Evolutionary conservation across 2,329 filamentous ascomycete species (phyloP).

Genomic region (Verticillium albo-atrum): DNA sequence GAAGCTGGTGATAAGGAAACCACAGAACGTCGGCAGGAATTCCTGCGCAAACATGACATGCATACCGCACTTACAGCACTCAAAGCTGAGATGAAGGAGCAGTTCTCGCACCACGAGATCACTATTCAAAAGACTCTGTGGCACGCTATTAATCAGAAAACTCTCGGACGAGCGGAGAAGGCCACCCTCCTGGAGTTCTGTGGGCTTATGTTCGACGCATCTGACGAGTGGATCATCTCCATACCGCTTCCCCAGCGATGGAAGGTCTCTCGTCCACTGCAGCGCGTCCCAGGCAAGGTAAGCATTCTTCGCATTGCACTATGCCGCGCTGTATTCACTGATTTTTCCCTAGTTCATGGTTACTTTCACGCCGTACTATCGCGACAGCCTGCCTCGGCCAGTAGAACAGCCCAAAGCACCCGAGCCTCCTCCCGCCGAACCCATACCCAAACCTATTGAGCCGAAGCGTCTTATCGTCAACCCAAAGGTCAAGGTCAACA

Average conservation of each 20-base stretch:
- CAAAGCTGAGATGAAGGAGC: constrained; percentile 38
- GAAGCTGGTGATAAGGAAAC: constrained; percentile 43
- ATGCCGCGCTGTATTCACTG: constrained; percentile 6
- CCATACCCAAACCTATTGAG: constrained; percentile 9
- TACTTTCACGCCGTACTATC: constrained; percentile 33
- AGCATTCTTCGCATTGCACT: constrained; percentile 10
- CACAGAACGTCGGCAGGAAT: constrained; percentile 58
- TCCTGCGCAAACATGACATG: constrained; percentile 60
- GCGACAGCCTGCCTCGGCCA: constrained; percentile 17
- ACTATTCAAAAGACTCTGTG: constrained; percentile 37
- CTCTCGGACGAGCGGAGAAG: constrained; percentile 34
- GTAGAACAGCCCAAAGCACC: constrained; percentile 16
- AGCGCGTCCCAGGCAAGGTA: constrained; percentile 31
- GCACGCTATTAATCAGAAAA: constrained; percentile 34
- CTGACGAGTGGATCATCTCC: constrained; percentile 35
- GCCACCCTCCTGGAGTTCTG: constrained; percentile 39
- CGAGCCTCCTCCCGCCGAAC: constrained; percentile 3
- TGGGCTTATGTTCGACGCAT: constrained; percentile 42
- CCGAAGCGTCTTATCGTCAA: constrained; percentile 20
- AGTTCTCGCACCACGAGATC: constrained; percentile 29
- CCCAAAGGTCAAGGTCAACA: constrained; percentile 32
- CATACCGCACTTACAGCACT: constrained; percentile 46
- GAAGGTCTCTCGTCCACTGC: constrained; percentile 29
- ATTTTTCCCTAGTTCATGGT: constrained; percentile 24
- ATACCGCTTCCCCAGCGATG: constrained; percentile 36